Base-by-base conservation (phyloP, 495 filamentous ascomycete genomes). In the Neurospora sp. region DNA sequence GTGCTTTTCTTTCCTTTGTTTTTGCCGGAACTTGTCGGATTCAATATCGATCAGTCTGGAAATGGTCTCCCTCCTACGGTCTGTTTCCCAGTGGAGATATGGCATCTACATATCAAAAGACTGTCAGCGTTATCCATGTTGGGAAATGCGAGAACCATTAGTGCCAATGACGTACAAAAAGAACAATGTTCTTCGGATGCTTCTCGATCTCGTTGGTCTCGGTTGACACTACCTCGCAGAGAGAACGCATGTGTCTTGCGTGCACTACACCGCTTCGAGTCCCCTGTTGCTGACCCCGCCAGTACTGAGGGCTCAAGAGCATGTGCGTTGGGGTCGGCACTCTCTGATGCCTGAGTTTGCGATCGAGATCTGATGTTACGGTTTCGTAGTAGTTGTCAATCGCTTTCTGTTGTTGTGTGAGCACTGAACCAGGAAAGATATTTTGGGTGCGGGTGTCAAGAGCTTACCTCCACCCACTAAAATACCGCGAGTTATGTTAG, bases 41-140 rank as follows among this genome's bases (percentile, higher is more conserved):
- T 75, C 77, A 9, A n/a, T 39, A 17, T 45, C 73, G 43, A 75
- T 73, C 70, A 34, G 74, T 10, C 77, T 74, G 31, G 79, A 70
- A 19, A 74, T 76, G 69, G 74, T 74, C 71, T 72, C 84, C 75
- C 82, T 77, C 71, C 81, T 86, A 36, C 81, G 76, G 69, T 81
- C 83, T 39, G 88, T 90, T 42, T 92, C 90, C 78, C 90, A 92
- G 75, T 92, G 89, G 4, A 92, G 80, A 73, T 91, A 92, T 2
- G 90, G 90, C 89, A 91, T 91, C 83, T 84, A 0, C 45, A 24
- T 2, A 2, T 24, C 21, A 54, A 24, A 24, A 0, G 45, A 54
- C 9, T 54, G 21, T 54, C 21, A 54, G 45, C 4, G n/a, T 13
- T 6, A 24, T 24, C n/a, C 5, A 2, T 24, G 9, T 11, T 5